Conservation (phyloP, 148 eudicot genomes). For the Hydrangea macrophylla region DNA sequence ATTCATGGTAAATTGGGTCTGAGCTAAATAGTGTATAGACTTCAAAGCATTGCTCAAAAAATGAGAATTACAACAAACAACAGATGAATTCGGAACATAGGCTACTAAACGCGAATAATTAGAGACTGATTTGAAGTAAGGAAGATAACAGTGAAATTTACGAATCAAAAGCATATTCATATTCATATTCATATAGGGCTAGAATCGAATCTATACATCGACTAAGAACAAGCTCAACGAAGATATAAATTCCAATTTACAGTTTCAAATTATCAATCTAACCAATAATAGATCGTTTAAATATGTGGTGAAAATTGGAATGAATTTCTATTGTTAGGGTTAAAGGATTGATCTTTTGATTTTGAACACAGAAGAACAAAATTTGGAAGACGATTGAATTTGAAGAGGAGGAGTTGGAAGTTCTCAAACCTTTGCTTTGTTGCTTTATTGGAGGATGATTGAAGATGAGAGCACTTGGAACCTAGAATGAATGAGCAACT, state of each 20-base stretch:
- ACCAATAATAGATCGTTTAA: too few species aligned
- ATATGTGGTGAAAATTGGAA: too few species aligned
- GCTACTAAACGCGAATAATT: not conserved
- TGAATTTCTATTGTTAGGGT: too few species aligned
- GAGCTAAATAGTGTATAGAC: not conserved
- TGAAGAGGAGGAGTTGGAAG: too few species aligned
- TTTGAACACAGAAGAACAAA: too few species aligned
- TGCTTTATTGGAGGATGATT: too few species aligned
- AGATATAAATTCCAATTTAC: not conserved
- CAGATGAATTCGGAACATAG: not conserved
- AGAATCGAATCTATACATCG: not conserved
- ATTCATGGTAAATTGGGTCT: not conserved
- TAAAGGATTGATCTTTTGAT: too few species aligned
- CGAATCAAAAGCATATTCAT: slow-evolving; percentile 7
- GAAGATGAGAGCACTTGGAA: too few species aligned
- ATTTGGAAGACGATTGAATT: too few species aligned
- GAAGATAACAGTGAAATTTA: not conserved
- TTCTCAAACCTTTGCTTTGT: too few species aligned
- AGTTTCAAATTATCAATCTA: not conserved
- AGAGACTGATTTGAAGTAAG: not conserved
- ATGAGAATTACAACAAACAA: not conserved
- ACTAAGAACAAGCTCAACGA: not conserved
- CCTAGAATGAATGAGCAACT: too few species aligned
- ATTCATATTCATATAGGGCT: too few species aligned
- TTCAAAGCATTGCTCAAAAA: slow-evolving; percentile 1